These are phyloP conservation scores for Parathielavia hyrcaniae DNA, from an alignment of 495 filamentous ascomycete genomes.

Conservation along the genomic window DNA sequence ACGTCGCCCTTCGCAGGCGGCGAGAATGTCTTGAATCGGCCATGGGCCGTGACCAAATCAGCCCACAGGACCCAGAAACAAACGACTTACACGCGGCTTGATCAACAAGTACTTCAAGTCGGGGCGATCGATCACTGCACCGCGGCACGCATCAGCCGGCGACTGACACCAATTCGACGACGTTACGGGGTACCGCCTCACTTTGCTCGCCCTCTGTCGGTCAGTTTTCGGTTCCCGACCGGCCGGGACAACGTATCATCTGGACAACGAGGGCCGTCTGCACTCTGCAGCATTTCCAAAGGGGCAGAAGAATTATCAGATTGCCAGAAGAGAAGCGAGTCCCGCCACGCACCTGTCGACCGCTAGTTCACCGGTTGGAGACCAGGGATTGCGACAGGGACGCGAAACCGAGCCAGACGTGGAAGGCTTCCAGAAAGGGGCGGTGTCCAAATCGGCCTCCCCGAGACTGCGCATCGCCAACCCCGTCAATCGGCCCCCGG, in stretches of 20 bases:
- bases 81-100: background rate
- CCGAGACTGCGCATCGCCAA: background rate
- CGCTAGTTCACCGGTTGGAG: conserved; percentile 6
- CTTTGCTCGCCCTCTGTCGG: too few species aligned
- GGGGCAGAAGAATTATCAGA: background rate
- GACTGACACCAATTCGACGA: background rate
- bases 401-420: conserved; percentile 15
- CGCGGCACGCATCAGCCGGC: background rate
- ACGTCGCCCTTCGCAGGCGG: background rate
- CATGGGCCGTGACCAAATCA: background rate
- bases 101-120: background rate
- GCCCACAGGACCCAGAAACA: background rate
- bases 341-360: background rate
- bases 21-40: conserved; percentile 4
- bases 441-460: conserved; percentile 6
- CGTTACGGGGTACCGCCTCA: too few species aligned
- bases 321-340: background rate
- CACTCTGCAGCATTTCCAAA: too few species aligned
- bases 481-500: conserved; percentile 9
- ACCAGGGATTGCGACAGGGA: conserved; percentile 2
- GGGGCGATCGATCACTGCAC: background rate
- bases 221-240: too few species aligned
- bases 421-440: conserved; percentile 15
- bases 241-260: too few species aligned
- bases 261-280: too few species aligned